These are phyloP conservation scores for Gomphus bonarii DNA, from an alignment of 1,284 basidiomycete genomes.

Conservation along the genomic window DNA sequence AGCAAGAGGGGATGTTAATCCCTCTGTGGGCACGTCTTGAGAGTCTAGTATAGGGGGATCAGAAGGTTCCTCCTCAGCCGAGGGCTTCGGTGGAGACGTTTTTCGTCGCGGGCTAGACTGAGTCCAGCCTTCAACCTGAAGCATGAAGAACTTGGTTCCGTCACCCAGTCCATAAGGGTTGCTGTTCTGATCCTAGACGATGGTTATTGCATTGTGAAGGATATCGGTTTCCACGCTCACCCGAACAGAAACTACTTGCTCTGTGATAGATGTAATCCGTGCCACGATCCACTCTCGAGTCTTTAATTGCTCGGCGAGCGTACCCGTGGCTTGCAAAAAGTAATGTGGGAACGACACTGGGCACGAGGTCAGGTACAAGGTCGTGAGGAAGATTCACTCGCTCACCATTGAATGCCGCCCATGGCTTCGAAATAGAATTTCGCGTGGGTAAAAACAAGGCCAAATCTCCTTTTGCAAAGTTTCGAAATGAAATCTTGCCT, in stretches of 20 bases:
- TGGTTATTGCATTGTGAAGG: slow-evolving; percentile 12
- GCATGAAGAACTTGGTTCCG: slow-evolving; percentile 87
- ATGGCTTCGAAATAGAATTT: slow-evolving; percentile 85
- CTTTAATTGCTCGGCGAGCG: slow-evolving; percentile 77
- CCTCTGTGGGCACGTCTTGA: not conserved
- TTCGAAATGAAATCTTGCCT: slow-evolving; percentile 89
- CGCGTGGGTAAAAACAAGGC: slow-evolving; percentile 93
- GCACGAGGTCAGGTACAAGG: not conserved
- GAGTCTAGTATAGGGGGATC: slow-evolving; percentile 58
- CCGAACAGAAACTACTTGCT: slow-evolving; percentile 72
- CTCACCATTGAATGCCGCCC: slow-evolving; percentile 94
- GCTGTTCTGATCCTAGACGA: slow-evolving; percentile 52
- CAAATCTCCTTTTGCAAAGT: slow-evolving; percentile 88
- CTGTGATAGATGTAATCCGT: slow-evolving; percentile 79
- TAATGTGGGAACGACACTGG: slow-evolving; percentile 93
- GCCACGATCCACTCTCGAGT: slow-evolving; percentile 92
- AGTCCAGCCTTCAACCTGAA: slow-evolving; percentile 90
- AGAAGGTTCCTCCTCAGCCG: slow-evolving; percentile 16
- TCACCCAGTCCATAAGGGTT: slow-evolving; percentile 79
- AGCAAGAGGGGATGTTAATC: not conserved
- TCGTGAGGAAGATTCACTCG: not conserved
- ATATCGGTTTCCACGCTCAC: slow-evolving; percentile 30
- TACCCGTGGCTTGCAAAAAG: slow-evolving; percentile 82
- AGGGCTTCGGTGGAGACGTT: slow-evolving; percentile 35
- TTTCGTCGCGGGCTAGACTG: slow-evolving; percentile 57